Evolutionary conservation across 2,329 filamentous ascomycete genomes (phyloP).

Genomic region (Tolypocladium pustulatum): DNA sequence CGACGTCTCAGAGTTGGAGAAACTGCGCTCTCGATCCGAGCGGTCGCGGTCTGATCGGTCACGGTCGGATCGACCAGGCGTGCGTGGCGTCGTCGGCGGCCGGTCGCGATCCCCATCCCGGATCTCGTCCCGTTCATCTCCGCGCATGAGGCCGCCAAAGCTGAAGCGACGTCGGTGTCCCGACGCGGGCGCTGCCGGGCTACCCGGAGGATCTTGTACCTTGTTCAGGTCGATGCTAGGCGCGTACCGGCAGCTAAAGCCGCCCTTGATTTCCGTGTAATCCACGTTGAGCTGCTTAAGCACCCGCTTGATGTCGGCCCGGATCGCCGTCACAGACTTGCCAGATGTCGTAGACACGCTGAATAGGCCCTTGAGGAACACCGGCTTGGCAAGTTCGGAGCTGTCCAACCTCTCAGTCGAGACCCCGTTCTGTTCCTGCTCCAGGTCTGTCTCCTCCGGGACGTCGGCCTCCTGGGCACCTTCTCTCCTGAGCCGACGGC

Average conservation of each 20-base stretch:
- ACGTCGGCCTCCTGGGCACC: constrained; percentile 66
- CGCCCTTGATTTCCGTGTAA: constrained; percentile 83
- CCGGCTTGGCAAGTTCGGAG: constrained; percentile 80
- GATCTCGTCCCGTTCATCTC: constrained; percentile 57
- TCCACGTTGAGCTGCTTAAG: constrained; percentile 82
- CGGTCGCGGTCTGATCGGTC: constrained; percentile 27
- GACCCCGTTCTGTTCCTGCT: constrained; percentile 52
- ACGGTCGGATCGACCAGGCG: constrained; percentile 34
- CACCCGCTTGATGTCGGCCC: constrained; percentile 82
- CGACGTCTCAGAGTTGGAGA: constrained; percentile 79
- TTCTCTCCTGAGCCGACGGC: constrained; percentile 64
- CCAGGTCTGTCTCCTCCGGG: constrained; percentile 81
- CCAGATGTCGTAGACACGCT: constrained; percentile 94
- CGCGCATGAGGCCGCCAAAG: constrained; percentile 56
- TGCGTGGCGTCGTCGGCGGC: constrained; percentile 29
- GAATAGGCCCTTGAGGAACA: constrained; percentile 92
- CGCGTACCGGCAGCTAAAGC: constrained; percentile 78
- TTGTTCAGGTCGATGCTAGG: constrained; percentile 84
- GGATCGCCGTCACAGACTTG: constrained; percentile 77
- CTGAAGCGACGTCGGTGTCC: constrained; percentile 71
- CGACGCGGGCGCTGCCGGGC: constrained; percentile 40
- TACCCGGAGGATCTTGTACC: constrained; percentile 52
- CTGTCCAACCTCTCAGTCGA: constrained; percentile 53
- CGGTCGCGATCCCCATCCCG: constrained; percentile 43
- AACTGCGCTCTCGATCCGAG: constrained; percentile 50